Conservation (phyloP, 2,329 filamentous ascomycete genomes). For the Macroventuria anomochaeta region DNA sequence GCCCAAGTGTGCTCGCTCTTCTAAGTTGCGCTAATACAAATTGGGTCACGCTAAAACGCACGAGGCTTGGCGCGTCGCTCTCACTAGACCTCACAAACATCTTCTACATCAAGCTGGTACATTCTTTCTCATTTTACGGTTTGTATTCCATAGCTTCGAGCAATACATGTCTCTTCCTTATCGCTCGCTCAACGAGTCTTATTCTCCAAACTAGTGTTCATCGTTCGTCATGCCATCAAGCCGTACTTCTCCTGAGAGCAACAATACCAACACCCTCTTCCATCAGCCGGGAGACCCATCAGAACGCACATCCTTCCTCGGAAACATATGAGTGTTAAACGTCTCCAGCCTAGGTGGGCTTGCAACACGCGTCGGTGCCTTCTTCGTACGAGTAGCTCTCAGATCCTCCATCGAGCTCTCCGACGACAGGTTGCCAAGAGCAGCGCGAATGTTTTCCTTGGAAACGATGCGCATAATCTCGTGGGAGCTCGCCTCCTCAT, state of each 20-base stretch:
- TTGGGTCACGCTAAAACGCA: no score
- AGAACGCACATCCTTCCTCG: conserved; percentile 19
- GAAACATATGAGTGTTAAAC: conserved; percentile 43
- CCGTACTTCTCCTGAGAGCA: neutral
- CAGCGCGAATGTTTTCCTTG: conserved; percentile 43
- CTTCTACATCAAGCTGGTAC: no score
- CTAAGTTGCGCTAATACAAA: no score
- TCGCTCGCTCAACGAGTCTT: no score
- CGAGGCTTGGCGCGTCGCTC: neutral
- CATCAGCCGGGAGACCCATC: neutral
- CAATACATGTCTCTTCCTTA: no score
- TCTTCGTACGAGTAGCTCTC: neutral
- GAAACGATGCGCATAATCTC: conserved; percentile 38
- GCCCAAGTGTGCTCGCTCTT: no score
- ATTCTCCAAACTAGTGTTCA: no score
- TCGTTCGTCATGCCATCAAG: neutral
- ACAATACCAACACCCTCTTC: neutral
- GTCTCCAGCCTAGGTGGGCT: conserved; percentile 16
- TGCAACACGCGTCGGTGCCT: conserved; percentile 11
- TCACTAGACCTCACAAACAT: neutral
- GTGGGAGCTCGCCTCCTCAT: conserved; percentile 1
- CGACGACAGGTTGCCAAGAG: conserved; percentile 25
- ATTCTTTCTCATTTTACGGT: no score
- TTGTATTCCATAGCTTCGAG: no score
- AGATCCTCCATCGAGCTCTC: conserved; percentile 30